A percentile compares a stretch with the other conserved stretches of the same genome.
Conservation (phyloP, 164 flowering plant species). For the Akebia trifoliata region DNA sequence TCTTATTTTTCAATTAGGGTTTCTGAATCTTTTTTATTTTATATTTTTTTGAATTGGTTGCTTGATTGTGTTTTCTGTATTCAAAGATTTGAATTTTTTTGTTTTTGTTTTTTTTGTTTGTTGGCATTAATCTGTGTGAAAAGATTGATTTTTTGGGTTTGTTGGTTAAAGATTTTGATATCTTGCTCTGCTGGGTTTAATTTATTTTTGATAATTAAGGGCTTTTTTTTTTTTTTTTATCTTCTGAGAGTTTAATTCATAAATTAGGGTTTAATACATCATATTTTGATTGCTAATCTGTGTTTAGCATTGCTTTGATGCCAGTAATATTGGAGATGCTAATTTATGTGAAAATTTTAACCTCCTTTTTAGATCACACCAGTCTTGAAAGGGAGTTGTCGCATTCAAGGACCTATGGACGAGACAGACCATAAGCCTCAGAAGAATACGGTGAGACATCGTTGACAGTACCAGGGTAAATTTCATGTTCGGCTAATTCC, state of each 20-base stretch:
- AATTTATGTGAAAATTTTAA: constrained; percentile 17
- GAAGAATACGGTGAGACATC: constrained; percentile 46
- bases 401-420: constrained; percentile 40
- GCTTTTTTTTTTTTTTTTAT: not conserved
- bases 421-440: constrained; percentile 23
- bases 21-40: constrained; percentile 4
- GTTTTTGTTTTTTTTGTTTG: too few species aligned
- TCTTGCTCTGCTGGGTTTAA: not conserved
- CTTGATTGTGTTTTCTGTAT: too few species aligned
- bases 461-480: constrained; percentile 15
- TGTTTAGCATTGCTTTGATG: too few species aligned
- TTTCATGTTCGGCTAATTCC: constrained; percentile 12
- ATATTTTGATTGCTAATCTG: too few species aligned
- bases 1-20: constrained; percentile 13
- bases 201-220: constrained; percentile 1
- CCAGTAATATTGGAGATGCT: not conserved
- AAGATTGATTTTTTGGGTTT: not conserved
- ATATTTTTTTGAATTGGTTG: not conserved
- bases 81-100: not conserved
- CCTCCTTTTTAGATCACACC: constrained; percentile 41
- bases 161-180: too few species aligned
- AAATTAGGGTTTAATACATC: too few species aligned
- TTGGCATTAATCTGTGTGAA: not conserved
- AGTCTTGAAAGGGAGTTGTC: constrained; percentile 37
- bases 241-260: too few species aligned